A percentile compares a stretch with the other conserved stretches of the same genome.
phyloP scores from a whole-genome alignment of 441 rosid genomes.

The Erysimum cheiri region DNA sequence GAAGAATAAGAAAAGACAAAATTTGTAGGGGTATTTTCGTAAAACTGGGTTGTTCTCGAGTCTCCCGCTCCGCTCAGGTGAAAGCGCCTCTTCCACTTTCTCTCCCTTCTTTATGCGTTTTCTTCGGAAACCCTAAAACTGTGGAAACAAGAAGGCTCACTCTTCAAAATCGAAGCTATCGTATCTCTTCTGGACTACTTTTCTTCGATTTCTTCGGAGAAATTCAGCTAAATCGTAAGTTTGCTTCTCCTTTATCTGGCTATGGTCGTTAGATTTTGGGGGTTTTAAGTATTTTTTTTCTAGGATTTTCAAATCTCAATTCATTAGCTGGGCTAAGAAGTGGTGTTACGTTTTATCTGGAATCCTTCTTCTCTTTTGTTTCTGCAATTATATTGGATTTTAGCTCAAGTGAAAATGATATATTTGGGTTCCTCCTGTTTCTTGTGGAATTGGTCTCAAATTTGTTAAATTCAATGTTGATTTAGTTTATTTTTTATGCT shows the following conservation, averaged over 20 bases:
- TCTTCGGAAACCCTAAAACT: constrained; percentile 39
- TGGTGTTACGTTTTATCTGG: not conserved
- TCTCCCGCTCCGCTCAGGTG: constrained; percentile 42
- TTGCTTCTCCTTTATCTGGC: not conserved
- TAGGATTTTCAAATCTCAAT: constrained; percentile 1
- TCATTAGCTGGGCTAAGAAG: not conserved
- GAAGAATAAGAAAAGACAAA: constrained; percentile 23
- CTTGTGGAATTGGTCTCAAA: not conserved
- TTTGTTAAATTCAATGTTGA: not conserved
- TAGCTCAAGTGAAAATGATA: constrained; percentile 4
- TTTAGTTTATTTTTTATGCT: not conserved
- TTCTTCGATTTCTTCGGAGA: not conserved
- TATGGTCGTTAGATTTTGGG: not conserved
- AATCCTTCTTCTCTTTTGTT: not conserved
- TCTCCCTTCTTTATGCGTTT: constrained; percentile 2
- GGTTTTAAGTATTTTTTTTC: not conserved
- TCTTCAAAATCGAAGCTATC: constrained; percentile 15
- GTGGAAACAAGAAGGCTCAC: not conserved
- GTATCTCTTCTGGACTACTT: not conserved
- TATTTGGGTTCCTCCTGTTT: constrained; percentile 3
- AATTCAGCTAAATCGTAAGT: constrained; percentile 9
- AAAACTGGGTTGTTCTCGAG: constrained; percentile 6
- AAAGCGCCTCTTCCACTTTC: constrained; percentile 13
- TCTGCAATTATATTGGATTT: not conserved
- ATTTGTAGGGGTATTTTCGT: constrained; percentile 2